These are phyloP conservation scores for Musa schizocarpa DNA, from an alignment of 176 grass and related monocot species.

Conservation along the genomic window DNA sequence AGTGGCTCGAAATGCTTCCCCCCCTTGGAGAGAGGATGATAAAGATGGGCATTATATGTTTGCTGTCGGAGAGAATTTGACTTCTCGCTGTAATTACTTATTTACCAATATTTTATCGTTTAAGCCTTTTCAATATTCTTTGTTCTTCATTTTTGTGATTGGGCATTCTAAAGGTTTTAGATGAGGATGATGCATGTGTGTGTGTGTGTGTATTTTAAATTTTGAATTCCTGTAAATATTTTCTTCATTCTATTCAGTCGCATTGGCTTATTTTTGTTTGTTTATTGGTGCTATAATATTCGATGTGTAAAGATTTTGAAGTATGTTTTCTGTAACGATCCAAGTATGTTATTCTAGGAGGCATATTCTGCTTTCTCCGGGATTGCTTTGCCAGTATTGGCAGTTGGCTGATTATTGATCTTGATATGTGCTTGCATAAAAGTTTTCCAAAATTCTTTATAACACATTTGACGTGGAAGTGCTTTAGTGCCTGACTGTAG, in stretches of 20 bases:
- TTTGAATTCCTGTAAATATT: neutral
- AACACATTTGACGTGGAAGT: no score
- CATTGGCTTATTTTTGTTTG: neutral
- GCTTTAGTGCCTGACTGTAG: no score
- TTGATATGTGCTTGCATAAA: no score
- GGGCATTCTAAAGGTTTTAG: neutral
- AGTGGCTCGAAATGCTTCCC: slow-evolving; percentile 8
- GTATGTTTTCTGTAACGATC: no score
- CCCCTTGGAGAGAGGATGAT: slow-evolving; percentile 20
- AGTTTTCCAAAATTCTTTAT: no score
- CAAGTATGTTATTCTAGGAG: no score
- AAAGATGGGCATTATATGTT: slow-evolving; percentile 26
- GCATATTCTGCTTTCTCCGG: no score
- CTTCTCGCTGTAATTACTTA: slow-evolving; percentile 22
- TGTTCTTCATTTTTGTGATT: neutral
- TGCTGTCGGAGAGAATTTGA: slow-evolving; percentile 26
- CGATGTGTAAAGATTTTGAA: neutral
- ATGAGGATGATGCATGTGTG: neutral
- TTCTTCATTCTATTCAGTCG: neutral
- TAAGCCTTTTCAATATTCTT: neutral
- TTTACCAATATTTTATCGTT: slow-evolving; percentile 1
- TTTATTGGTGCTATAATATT: neutral
- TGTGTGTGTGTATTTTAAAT: neutral
- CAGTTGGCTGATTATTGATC: no score
- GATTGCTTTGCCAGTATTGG: no score